Percentiles rank a stretch among this genome's conserved stretches.
Evolutionary conservation across 73 alveolate species (phyloP).

Genomic region (Effrenium voratum): DNA sequence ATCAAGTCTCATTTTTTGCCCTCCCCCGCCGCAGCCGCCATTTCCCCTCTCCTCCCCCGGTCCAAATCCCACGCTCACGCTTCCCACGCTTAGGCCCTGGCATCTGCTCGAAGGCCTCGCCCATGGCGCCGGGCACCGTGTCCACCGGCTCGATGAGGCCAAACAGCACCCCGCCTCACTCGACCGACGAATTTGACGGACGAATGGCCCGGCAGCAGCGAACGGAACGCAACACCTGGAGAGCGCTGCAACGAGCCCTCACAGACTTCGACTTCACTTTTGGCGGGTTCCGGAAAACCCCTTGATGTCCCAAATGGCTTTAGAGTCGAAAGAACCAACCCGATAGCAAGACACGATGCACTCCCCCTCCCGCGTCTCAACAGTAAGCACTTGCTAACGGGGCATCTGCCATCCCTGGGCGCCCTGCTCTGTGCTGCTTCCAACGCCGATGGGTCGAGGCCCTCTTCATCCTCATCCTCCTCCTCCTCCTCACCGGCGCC

Average conservation of each 20-base stretch:
- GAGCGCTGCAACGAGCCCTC: too few species aligned
- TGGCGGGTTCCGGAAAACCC: too few species aligned
- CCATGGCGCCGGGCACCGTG: constrained; percentile 94
- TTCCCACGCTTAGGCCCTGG: neutral
- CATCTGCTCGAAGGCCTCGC: constrained; percentile 52
- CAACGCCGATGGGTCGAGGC: constrained; percentile 69
- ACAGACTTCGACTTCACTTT: too few species aligned
- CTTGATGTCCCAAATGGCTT: too few species aligned
- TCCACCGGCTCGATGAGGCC: constrained; percentile 90
- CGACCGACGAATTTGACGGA: neutral
- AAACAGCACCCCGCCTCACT: constrained; percentile 81
- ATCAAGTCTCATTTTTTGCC: too few species aligned
- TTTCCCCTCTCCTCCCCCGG: neutral
- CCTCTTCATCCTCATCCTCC: constrained; percentile 52
- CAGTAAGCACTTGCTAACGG: too few species aligned
- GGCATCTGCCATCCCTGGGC: too few species aligned
- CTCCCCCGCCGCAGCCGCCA: neutral
- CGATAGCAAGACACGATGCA: too few species aligned
- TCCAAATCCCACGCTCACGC: neutral
- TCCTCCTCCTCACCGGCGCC: constrained; percentile 20
- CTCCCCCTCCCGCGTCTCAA: too few species aligned
- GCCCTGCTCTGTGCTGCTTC: constrained; percentile 82
- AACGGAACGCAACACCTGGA: too few species aligned
- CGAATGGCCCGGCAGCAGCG: too few species aligned
- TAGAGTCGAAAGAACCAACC: too few species aligned